Evolutionary conservation across 768 basidiomycete species (phyloP).

Genomic region (Collybiopsis luxurians): DNA sequence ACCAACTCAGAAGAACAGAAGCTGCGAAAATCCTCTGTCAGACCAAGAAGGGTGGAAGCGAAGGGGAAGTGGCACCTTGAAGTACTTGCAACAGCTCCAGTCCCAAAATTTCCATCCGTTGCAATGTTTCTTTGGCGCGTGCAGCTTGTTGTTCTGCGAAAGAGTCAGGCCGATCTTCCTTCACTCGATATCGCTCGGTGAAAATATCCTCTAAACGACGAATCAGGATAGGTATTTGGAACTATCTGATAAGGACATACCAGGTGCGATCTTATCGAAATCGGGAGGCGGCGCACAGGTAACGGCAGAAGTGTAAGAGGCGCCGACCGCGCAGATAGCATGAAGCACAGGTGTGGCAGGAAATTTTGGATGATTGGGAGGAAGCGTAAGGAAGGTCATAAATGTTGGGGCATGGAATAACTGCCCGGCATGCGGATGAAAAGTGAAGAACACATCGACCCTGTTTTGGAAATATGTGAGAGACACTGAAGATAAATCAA

Average conservation of each 20-base stretch:
- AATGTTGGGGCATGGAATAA: constrained; percentile 70
- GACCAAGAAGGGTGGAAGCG: not conserved
- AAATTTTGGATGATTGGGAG: constrained; percentile 70
- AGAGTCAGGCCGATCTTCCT: constrained; percentile 48
- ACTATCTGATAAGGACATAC: constrained; percentile 21
- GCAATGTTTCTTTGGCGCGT: constrained; percentile 48
- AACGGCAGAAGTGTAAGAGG: constrained; percentile 71
- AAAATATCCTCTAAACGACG: constrained; percentile 52
- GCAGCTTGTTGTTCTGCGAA: constrained; percentile 67
- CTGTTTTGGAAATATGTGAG: constrained; percentile 27
- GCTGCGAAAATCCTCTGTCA: constrained; percentile 38
- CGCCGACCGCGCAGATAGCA: constrained; percentile 82
- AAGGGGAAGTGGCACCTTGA: constrained; percentile 48
- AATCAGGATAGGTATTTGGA: constrained; percentile 5
- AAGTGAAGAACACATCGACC: constrained; percentile 77
- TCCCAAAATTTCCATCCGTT: constrained; percentile 46
- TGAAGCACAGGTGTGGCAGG: constrained; percentile 72
- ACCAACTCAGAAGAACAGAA: constrained; percentile 63
- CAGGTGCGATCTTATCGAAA: constrained; percentile 45
- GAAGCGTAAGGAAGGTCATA: constrained; percentile 57
- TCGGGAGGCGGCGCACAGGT: constrained; percentile 52
- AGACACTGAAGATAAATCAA: not conserved
- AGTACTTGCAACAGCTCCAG: constrained; percentile 55
- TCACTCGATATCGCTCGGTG: constrained; percentile 39
- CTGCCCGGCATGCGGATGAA: constrained; percentile 70